Evolutionary conservation across 2,329 filamentous ascomycete species (phyloP).

Genomic region (Grosmannia serpens): DNA sequence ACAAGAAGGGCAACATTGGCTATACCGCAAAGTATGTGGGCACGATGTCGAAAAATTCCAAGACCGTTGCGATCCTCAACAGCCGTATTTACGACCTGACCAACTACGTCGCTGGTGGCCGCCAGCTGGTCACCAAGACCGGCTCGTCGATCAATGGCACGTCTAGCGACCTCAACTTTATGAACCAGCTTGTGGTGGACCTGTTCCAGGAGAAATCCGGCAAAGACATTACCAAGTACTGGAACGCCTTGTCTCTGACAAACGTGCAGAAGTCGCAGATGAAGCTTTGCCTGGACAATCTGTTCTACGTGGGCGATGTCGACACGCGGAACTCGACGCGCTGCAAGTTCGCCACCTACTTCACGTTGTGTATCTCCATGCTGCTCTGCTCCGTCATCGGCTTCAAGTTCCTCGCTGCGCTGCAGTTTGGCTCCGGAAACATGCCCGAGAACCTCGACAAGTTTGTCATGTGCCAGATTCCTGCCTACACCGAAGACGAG

Average conservation of each 20-base stretch:
- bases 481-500: constrained; percentile 96
- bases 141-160: constrained; percentile 35
- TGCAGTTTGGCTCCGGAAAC: constrained; percentile 88
- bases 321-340: constrained; percentile 80
- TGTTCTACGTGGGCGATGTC: constrained; percentile 87
- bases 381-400: constrained; percentile 70
- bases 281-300: constrained; percentile 76
- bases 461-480: constrained; percentile 95
- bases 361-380: constrained; percentile 75
- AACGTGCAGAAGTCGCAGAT: constrained; percentile 50
- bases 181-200: constrained; percentile 60
- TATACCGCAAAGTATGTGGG: constrained; percentile 69
- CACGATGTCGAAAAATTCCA: constrained; percentile 50
- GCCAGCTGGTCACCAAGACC: constrained; percentile 44
- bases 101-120: constrained; percentile 66
- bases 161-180: constrained; percentile 54
- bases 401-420: constrained; percentile 93
- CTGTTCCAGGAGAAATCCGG: constrained; percentile 71
- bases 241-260: constrained; percentile 54
- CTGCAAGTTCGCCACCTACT: constrained; percentile 82
- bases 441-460: constrained; percentile 94
- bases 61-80: constrained; percentile 68
- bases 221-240: constrained; percentile 71
- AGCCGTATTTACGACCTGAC: constrained; percentile 81
- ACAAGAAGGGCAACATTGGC: constrained; percentile 77